Conservation (phyloP, 2,329 filamentous ascomycete genomes). For the Aspergillus aculeatus region DNA sequence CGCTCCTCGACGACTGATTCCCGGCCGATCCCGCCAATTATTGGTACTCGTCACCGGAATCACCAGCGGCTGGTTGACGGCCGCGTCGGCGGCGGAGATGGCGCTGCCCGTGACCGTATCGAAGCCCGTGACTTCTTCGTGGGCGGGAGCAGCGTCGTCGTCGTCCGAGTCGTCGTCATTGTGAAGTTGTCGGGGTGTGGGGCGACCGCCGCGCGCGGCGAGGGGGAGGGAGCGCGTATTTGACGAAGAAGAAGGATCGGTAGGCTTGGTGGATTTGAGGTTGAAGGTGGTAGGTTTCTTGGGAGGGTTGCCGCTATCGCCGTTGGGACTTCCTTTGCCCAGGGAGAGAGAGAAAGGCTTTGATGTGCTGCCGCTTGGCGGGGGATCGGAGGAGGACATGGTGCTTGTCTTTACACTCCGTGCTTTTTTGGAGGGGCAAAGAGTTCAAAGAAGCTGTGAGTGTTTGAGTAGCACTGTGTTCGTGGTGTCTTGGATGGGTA, state of each 20-base stretch:
- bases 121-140: constrained; percentile 55
- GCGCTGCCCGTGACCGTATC: constrained; percentile 46
- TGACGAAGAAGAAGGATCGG: constrained; percentile 16
- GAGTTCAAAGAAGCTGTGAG: constrained; percentile 1
- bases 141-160: constrained; percentile 26
- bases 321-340: constrained; percentile 17
- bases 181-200: constrained; percentile 25
- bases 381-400: constrained; percentile 19
- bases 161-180: constrained; percentile 59
- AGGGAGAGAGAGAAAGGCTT: constrained; percentile 46
- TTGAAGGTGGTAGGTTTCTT: constrained; percentile 35
- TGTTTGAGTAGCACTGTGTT: neutral
- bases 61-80: constrained; percentile 65
- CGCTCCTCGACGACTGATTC: constrained; percentile 4
- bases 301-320: constrained; percentile 25
- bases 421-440: neutral
- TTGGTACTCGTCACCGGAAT: constrained; percentile 78
- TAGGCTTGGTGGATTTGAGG: constrained; percentile 27
- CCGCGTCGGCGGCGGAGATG: constrained; percentile 41
- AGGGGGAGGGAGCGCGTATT: constrained; percentile 17
- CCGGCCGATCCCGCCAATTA: constrained; percentile 60
- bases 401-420: neutral
- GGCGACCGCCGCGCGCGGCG: constrained; percentile 18
- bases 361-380: constrained; percentile 11
- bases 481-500: neutral